These are phyloP conservation scores for Stephania yunnanensis DNA, from an alignment of 164 flowering plant genomes.

Conservation along the genomic window DNA sequence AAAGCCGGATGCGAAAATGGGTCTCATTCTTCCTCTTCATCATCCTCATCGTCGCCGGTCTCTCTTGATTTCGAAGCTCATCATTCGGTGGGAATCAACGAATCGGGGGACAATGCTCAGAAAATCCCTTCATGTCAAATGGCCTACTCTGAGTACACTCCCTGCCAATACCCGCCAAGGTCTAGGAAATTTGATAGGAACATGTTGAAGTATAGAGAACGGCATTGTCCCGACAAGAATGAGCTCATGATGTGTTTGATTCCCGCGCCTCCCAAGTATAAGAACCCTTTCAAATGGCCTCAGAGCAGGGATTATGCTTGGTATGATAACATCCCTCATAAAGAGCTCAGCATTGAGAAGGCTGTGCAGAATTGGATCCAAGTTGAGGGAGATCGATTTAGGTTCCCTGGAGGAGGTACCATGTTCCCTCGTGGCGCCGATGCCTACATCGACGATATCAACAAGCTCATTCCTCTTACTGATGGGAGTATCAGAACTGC, in stretches of 20 bases:
- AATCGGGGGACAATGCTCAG: slow-evolving; percentile 12
- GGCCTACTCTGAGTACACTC: slow-evolving; percentile 77
- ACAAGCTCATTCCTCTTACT: slow-evolving; percentile 64
- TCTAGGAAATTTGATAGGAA: slow-evolving; percentile 57
- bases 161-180: slow-evolving; percentile 64
- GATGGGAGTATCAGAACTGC: slow-evolving; percentile 81
- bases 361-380: slow-evolving; percentile 97
- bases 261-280: slow-evolving; percentile 89
- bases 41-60: slow-evolving; percentile 17
- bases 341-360: slow-evolving; percentile 90
- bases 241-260: slow-evolving; percentile 64
- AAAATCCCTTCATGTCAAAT: slow-evolving; percentile 56
- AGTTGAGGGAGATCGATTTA: slow-evolving; percentile 82
- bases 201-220: slow-evolving; percentile 77
- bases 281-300: slow-evolving; percentile 96
- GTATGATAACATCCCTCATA: slow-evolving; percentile 91
- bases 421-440: slow-evolving; percentile 97
- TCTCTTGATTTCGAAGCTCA: slow-evolving; percentile 71
- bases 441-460: slow-evolving; percentile 88
- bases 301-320: slow-evolving; percentile 93
- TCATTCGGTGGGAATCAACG: slow-evolving; percentile 46
- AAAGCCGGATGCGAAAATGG: slow-evolving; percentile 30
- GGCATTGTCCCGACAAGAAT: slow-evolving; percentile 80
- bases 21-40: slow-evolving; percentile 11
- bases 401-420: slow-evolving; percentile 97